phyloP scores from a whole-genome alignment of 2,329 filamentous ascomycete species.

The Ophiostoma triangulosporum region DNA sequence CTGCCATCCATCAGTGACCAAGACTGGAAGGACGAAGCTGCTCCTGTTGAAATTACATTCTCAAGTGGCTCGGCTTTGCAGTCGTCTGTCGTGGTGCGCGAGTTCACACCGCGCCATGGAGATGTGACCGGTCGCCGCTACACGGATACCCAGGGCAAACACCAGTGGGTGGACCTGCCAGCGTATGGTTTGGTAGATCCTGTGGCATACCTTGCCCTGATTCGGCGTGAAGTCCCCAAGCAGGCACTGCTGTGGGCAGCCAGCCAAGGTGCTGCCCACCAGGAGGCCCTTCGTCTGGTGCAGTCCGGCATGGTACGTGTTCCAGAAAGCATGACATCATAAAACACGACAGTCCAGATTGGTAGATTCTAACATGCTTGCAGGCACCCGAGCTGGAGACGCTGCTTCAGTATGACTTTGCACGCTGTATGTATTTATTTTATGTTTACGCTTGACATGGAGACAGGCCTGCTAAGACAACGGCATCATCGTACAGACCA shows the following conservation, averaged over 20 bases:
- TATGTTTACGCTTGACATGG: neutral
- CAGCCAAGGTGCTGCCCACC: slow-evolving; percentile 6
- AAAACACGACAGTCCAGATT: too few species aligned
- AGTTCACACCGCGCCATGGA: slow-evolving; percentile 8
- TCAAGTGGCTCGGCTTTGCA: slow-evolving; percentile 7
- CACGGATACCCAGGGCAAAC: slow-evolving; percentile 7
- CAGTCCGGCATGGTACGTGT: slow-evolving; percentile 3
- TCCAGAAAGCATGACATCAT: too few species aligned
- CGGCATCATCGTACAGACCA: slow-evolving; percentile 6
- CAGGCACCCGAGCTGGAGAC: slow-evolving; percentile 11
- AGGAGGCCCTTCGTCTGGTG: slow-evolving; percentile 11
- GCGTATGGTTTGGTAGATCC: slow-evolving; percentile 10
- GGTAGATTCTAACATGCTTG: too few species aligned
- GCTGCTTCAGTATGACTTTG: slow-evolving; percentile 13
- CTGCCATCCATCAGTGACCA: slow-evolving; percentile 2
- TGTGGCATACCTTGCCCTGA: neutral
- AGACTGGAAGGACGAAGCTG: slow-evolving; percentile 6
- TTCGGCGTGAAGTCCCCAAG: neutral
- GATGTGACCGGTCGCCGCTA: slow-evolving; percentile 12
- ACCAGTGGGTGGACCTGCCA: slow-evolving; percentile 11
- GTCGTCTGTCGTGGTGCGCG: slow-evolving; percentile 1
- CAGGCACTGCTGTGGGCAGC: slow-evolving; percentile 4
- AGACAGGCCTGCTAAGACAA: neutral
- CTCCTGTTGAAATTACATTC: slow-evolving; percentile 1
- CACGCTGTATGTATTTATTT: slow-evolving; percentile 5